Evolutionary conservation across 176 grass and related monocot species (phyloP).

Genomic region (Rhynchospora breviuscula): DNA sequence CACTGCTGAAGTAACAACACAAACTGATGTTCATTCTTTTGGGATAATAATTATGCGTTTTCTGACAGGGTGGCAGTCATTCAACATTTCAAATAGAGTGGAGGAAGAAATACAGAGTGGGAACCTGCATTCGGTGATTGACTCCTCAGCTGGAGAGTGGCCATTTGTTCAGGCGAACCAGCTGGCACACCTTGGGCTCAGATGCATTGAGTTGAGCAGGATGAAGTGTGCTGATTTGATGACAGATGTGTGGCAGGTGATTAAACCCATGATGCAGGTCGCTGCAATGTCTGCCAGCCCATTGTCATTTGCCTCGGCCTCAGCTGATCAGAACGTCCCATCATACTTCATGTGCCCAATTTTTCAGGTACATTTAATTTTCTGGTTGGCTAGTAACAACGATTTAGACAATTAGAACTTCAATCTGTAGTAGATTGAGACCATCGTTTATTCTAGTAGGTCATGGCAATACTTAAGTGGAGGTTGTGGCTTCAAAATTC

Average conservation of each 20-base stretch:
- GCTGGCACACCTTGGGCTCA: conserved; percentile 54
- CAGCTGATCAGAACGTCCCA: conserved; percentile 24
- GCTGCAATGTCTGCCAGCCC: conserved; percentile 15
- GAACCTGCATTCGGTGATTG: conserved; percentile 43
- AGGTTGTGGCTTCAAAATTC: too few species aligned
- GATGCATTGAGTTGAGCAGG: conserved; percentile 41
- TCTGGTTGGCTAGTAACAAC: too few species aligned
- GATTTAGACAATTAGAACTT: too few species aligned
- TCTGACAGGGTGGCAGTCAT: conserved; percentile 49
- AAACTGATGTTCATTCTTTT: conserved; percentile 62
- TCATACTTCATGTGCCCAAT: conserved; percentile 73
- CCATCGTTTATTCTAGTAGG: too few species aligned
- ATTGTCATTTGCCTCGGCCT: neutral
- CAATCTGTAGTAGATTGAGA: neutral
- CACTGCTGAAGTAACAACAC: conserved; percentile 37
- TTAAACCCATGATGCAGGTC: conserved; percentile 46
- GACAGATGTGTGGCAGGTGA: conserved; percentile 36
- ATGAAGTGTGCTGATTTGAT: conserved; percentile 43
- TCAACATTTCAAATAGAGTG: conserved; percentile 42
- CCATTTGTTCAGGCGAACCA: conserved; percentile 63
- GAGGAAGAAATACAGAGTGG: conserved; percentile 48
- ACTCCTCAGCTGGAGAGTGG: conserved; percentile 61
- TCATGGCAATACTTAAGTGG: too few species aligned
- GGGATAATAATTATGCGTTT: conserved; percentile 63
- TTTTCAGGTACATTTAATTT: conserved; percentile 42